Evolutionary conservation across 2,329 filamentous ascomycete species (phyloP), one percentile per base, ranked within the genome.

Genomic region (Diplodia intermedia): DNA sequence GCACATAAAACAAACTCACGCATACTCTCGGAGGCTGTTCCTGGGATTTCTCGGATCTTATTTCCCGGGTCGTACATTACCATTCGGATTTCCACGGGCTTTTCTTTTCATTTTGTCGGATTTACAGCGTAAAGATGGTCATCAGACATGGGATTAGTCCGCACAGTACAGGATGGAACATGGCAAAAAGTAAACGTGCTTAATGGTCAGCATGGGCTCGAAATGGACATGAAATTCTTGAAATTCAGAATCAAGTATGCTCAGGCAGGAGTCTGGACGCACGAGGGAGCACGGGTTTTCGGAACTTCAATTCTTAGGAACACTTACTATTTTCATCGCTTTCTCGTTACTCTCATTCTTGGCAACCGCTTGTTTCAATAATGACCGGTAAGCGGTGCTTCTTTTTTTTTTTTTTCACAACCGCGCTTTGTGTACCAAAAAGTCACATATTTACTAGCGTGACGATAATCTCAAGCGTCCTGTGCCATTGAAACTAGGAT

Each of bases 1-100:
- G 60, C 60, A 63, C 60, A 63, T 63, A 63, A 26, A 52, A 40
- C 47, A 63, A 23, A 4, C 26, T 49, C 26, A 55, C 4, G n/a
- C 26, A 55, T 36, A 36, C 11, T 55, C 43, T n/a, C 18, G 43
- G 43, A 20, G 43, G 43, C 43, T 53, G 18, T 47, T 47, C 43
- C 43, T 47, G n/a, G 43, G n/a, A 47, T 14, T 20, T 20, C n/a
- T 47, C 8, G 43, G 43, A 14, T 18, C 43, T 20, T 20, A 20
- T 47, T 47, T 47, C 18, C 43, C 20, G 43, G 43, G 11, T 11
- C 9, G 11, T n/a, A 20, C n/a, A n/a, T 47, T 20, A 47, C 43
- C 43, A 20, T 47, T 47, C 43, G 43, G 43, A 47, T 47, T 26
- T 12, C 18, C 26, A 14, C 26, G 36, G 36, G 36, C 8, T 38